Base-by-base conservation (phyloP, 495 filamentous ascomycete genomes). In the Aspergillus mulundensis region DNA sequence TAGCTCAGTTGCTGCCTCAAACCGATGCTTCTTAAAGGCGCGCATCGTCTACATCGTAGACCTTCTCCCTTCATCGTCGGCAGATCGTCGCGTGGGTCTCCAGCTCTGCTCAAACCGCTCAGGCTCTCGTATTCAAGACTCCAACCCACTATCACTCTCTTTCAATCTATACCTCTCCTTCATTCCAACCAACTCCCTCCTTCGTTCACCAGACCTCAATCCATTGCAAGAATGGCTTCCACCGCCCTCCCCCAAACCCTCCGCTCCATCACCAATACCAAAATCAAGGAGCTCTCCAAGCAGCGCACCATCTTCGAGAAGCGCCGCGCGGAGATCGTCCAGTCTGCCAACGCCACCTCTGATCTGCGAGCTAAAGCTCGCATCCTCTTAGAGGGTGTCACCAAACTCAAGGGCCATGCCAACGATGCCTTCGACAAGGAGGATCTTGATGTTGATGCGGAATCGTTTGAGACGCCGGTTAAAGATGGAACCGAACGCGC, bases 221-320 rank as follows among this genome's bases (percentile, higher is more conserved):
- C 10, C 21, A 18, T 30, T 14, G 8, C 24, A 38, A 50, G 30
- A 30, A 76, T 72, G 69, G 36, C 69, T 41, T 70, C 67, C 28
- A 56, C 53, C 40, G 70, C 70, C 54, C 71, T 86, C 55, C 84
- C 84, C 7, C 76, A 84, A 62, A 85, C 84, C 15, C 74, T 88
- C 16, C 79, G 81, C 57, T 81, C 82, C 10, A 86, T 88, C 68
- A 88, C 84, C 19, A 70, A 70, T 25, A 84, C 81, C 42, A 88
- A 88, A 62, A 78, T 87, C 47, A 73, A 67, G 18, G 83, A 85
- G 54, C 74, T 87, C 7, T 79, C 78, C 16, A 85, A 85, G 56
- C 78, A 85, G 57, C 81, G 81, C 23, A 61, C 60, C 2, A 61
- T 77, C 19, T 88, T 83, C 55, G 74, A 82, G 23, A 64, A 62